Evolutionary conservation across 2,329 filamentous ascomycete species (phyloP), one percentile per base, ranked within the genome.

Genomic region (Hysterium pulicare): DNA sequence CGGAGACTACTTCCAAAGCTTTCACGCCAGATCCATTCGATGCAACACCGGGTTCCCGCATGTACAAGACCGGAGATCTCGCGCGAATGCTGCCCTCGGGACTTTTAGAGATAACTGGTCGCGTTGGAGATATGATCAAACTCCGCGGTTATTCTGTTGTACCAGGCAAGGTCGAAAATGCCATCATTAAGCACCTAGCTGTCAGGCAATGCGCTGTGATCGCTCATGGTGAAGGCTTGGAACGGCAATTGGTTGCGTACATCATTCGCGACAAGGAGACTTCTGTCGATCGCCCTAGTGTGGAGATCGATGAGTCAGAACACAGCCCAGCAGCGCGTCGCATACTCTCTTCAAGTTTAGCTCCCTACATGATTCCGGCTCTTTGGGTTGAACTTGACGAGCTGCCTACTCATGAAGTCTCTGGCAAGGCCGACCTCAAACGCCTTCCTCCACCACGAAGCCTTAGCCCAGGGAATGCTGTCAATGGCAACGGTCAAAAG

Each of bases 291-390:
- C 81, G 84, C 17, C 78, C 82, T 0, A 66, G 71, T 3, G 72
- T 87, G 2, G 77, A 84, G 35, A 79, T 90, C 35, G 82, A 89
- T 46, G 79, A 83, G 42, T 77, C 81, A 21, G 86, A 84, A 4
- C 83, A 86, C 63, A 89, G 86, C 51, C 81, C 86, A 1, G 75
- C 76, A 5, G 81, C 85, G 3, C 77, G 87, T 35, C 78, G 81
- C 42, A 76, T 77, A 13, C 73, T 91, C 2, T 75, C 82, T 1
- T 71, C 77, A 13, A 81, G 82, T 48, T 74, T 91, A 22, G 87
- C 87, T 1, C 85, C 87, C 48, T 91, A 91, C 66, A 90, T 91
- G 87, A 84, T 91, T 41, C 87, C 87, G 0, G 76, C 84, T 1
- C 65, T 90, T 3, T 91, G 87, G 87, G 82, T 90, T 28, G 79